Base-by-base conservation (phyloP, 768 basidiomycete genomes). In the Lentinula guzmanii region DNA sequence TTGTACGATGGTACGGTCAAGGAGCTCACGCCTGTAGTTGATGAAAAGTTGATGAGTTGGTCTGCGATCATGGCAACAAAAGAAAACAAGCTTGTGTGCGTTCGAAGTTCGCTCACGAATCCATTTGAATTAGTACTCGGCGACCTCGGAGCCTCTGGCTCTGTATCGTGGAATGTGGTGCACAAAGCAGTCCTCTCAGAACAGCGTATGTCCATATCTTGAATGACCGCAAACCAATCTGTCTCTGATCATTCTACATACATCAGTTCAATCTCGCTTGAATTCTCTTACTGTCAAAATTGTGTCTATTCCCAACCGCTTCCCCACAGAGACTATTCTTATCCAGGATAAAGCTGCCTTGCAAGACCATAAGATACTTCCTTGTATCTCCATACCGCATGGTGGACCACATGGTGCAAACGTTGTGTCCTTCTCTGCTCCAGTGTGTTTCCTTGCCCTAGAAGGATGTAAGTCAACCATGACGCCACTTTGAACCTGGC, bases 341-440 rank as follows among this genome's bases (percentile, higher is more conserved):
- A 70, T 87, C 18, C 74, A 73, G 46, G 70, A 74, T 0, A 67
- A 69, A 7, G 63, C 62, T 34, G 48, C 64, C 28, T 52, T 65
- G 45, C 56, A 43, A 6, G 67, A 52, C n/a, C 68, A 62, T 11
- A 59, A 21, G 2, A 69, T 68, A 18, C 75, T 75, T 1, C 77
- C 81, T 18, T 86, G 78, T 56, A 72, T 90, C 53, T 81, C 80
- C 0, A 68, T 75, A 13, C 79, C 80, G 6, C 89, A 89, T 62
- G 88, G 87, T 9, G 87, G 88, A 1, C 87, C 88, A 0, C 87
- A 89, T 66, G 75, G 67, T 0, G 74, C 76, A 1, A 73, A 66
- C 3, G 77, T 77, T 0, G 85, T 82, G 0, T 74, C 76, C 0
- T 90, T 86, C 65, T 71, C 68, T 3, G 70, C 86, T 0, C 58